Percentiles rank a stretch among this genome's conserved stretches.
Evolutionary conservation across 257 asterid genomes (phyloP).

Genomic region (Ligustrum vulgare): DNA sequence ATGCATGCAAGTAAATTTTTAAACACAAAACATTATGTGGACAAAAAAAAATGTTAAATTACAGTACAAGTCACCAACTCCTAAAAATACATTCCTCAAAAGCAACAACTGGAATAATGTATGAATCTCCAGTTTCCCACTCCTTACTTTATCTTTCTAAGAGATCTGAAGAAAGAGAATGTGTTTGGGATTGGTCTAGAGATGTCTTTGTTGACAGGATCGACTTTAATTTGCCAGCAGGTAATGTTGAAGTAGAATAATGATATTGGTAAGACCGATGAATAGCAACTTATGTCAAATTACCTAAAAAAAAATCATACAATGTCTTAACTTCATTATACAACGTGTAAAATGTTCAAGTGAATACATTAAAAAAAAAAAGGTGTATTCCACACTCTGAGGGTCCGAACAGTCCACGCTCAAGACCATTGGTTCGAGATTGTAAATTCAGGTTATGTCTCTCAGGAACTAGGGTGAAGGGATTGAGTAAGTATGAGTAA

Average conservation of each 20-base stretch:
- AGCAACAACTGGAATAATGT: constrained; percentile 43
- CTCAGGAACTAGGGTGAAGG: too few relatives aligned
- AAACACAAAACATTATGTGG: neutral
- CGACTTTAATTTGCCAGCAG: constrained; percentile 21
- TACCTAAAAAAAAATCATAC: too few relatives aligned
- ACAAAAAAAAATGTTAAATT: neutral
- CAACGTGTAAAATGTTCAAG: too few relatives aligned
- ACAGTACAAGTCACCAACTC: neutral
- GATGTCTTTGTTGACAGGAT: constrained; percentile 10
- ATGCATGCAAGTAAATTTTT: constrained; percentile 31
- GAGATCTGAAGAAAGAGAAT: neutral
- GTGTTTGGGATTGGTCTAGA: constrained; percentile 32
- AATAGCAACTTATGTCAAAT: too few relatives aligned
- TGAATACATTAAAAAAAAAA: too few relatives aligned
- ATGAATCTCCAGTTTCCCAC: constrained; percentile 33
- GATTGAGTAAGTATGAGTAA: too few relatives aligned
- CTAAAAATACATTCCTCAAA: constrained; percentile 35
- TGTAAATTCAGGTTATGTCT: too few relatives aligned
- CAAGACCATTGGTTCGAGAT: too few relatives aligned
- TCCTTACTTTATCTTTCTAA: constrained; percentile 12
- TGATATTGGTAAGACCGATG: too few relatives aligned
- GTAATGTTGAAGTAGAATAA: constrained; percentile 11
- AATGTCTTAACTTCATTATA: too few relatives aligned
- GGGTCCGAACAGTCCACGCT: too few relatives aligned
- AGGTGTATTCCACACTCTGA: too few relatives aligned